These are phyloP conservation scores for Vanrija sp. DNA, from an alignment of 1,284 basidiomycete genomes.

Conservation along the genomic window DNA sequence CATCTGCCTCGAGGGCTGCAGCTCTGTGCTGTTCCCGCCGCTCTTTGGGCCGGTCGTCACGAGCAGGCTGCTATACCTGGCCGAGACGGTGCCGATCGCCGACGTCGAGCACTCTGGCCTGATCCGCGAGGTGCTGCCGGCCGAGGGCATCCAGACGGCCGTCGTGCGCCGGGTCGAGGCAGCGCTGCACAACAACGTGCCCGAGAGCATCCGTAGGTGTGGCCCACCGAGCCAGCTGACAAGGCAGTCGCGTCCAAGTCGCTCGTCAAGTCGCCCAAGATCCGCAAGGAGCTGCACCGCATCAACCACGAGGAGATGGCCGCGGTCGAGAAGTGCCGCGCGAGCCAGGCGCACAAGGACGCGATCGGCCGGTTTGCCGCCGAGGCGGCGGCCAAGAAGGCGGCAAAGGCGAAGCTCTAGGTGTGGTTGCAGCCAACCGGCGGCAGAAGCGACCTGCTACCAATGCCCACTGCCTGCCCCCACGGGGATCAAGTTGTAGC, in stretches of 20 bases:
- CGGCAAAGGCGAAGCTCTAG: constrained; percentile 7
- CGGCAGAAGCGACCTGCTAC: too few species aligned
- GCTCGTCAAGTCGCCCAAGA: too few species aligned
- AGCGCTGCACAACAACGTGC: neutral
- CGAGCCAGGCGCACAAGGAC: constrained; percentile 11
- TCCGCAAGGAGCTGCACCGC: neutral
- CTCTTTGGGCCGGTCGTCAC: neutral
- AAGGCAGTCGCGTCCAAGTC: constrained; percentile 1
- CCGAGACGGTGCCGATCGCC: neutral
- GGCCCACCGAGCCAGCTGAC: neutral
- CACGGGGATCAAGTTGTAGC: too few species aligned
- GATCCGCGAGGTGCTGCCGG: neutral
- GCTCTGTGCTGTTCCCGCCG: neutral
- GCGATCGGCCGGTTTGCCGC: constrained; percentile 7
- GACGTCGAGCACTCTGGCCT: neutral
- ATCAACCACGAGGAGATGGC: constrained; percentile 15
- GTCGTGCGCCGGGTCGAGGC: neutral
- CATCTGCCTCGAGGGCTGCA: neutral
- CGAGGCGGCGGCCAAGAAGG: constrained; percentile 9
- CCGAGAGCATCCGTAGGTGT: neutral
- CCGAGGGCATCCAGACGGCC: neutral
- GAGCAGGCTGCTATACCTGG: neutral
- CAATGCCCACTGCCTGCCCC: too few species aligned
- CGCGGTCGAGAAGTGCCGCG: constrained; percentile 3
- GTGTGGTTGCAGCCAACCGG: too few species aligned